Conservation (phyloP, 2,329 filamentous ascomycete genomes). For the Colletotrichum phormii region DNA sequence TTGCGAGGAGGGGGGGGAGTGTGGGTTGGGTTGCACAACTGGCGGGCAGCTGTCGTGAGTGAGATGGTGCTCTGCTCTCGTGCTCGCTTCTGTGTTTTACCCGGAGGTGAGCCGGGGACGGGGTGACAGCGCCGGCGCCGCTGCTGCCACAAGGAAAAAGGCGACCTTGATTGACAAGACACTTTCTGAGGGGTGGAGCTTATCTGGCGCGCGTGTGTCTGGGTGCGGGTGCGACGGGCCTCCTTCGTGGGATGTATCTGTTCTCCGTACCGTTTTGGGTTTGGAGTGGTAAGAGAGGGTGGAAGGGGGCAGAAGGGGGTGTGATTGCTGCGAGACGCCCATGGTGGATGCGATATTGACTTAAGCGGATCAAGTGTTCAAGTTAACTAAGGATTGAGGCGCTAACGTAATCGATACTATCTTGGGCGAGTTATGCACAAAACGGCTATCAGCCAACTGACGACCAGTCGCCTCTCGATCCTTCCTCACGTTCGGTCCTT, state of each 20-base stretch:
- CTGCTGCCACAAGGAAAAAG: constrained; percentile 1
- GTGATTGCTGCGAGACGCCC: constrained; percentile 19
- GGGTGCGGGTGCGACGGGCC: constrained; percentile 11
- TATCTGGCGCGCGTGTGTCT: constrained; percentile 19
- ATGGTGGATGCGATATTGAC: constrained; percentile 17
- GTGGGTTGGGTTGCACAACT: constrained; percentile 21
- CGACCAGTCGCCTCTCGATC: neutral
- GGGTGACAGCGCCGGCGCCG: neutral
- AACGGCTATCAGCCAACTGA: neutral
- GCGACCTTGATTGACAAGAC: neutral
- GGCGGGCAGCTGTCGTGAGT: constrained; percentile 33
- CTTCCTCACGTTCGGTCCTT: too few relatives aligned
- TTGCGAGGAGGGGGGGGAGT: neutral
- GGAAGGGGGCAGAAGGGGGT: constrained; percentile 27
- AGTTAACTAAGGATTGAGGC: neutral
- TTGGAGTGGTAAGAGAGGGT: constrained; percentile 32
- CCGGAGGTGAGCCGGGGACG: constrained; percentile 18
- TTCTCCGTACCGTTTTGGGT: constrained; percentile 32
- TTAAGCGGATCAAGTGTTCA: neutral
- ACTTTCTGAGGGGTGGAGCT: constrained; percentile 29
- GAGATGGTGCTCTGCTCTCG: constrained; percentile 1
- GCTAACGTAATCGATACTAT: neutral
- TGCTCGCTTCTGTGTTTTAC: neutral
- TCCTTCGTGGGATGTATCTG: constrained; percentile 29
- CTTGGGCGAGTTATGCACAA: neutral